phyloP scores from a whole-genome alignment of 192 early-diverging fungal genomes.

The Coemansia interrupta region DNA sequence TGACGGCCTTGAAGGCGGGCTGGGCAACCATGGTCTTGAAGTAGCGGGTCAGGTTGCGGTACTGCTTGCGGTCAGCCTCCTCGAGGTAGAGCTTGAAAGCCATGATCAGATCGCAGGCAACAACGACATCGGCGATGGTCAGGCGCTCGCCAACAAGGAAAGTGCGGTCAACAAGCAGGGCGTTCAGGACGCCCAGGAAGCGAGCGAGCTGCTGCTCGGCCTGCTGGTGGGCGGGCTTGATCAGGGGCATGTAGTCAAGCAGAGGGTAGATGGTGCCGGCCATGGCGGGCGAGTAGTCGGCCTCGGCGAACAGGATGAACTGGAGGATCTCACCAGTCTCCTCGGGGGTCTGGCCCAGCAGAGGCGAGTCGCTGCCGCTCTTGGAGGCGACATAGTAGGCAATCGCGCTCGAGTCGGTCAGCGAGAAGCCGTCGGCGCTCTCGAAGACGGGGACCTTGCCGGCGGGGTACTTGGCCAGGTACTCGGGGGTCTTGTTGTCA shows the following conservation, averaged over 20 bases:
- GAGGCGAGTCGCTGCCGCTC: constrained; percentile 39
- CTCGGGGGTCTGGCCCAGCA: constrained; percentile 59
- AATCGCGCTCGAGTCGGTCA: constrained; percentile 86
- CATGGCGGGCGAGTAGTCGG: constrained; percentile 48
- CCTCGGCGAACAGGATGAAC: constrained; percentile 62
- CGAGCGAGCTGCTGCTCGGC: constrained; percentile 66
- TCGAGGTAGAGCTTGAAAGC: constrained; percentile 47
- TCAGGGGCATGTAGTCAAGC: constrained; percentile 41
- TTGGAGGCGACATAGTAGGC: constrained; percentile 72
- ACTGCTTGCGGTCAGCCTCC: constrained; percentile 73
- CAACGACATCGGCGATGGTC: constrained; percentile 85
- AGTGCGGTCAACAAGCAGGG: constrained; percentile 77
- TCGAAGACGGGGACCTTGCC: constrained; percentile 91
- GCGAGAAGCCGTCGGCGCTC: constrained; percentile 67
- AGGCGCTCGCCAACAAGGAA: constrained; percentile 92
- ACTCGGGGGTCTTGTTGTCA: constrained; percentile 78
- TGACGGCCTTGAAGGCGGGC: constrained; percentile 72
- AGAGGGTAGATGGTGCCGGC: constrained; percentile 51
- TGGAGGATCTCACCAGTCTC: constrained; percentile 65
- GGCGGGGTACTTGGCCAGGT: constrained; percentile 85
- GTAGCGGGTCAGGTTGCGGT: constrained; percentile 89
- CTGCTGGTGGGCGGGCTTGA: constrained; percentile 65
- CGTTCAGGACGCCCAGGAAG: constrained; percentile 70
- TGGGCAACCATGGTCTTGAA: constrained; percentile 84
- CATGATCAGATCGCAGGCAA: constrained; percentile 53